These are phyloP conservation scores for Dendrobium officinale DNA, from an alignment of 106 monocot species.

Conservation along the genomic window DNA sequence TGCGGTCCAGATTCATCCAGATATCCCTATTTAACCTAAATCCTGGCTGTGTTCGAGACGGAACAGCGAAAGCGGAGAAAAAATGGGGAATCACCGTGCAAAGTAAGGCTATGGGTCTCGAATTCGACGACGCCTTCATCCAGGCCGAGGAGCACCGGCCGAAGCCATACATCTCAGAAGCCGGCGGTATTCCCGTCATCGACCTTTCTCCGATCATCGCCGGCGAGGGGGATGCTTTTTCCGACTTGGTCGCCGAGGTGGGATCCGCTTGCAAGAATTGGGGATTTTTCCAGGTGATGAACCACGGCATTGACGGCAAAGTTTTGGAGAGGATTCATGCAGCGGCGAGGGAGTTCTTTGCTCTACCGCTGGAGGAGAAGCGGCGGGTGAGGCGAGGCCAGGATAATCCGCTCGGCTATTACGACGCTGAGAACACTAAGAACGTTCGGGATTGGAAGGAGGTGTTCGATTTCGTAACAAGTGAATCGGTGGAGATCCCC, in stretches of 20 bases:
- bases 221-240: not conserved
- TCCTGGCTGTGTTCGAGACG: not conserved
- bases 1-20: not conserved
- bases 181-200: constrained; percentile 36
- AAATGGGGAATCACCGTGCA: not conserved
- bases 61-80: not conserved
- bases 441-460: constrained; percentile 71
- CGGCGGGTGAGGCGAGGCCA: constrained; percentile 35
- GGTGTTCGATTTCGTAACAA: constrained; percentile 35
- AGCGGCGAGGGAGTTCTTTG: constrained; percentile 44
- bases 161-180: constrained; percentile 32
- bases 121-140: constrained; percentile 49
- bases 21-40: not conserved
- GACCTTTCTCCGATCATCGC: constrained; percentile 29
- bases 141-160: constrained; percentile 65
- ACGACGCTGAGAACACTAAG: constrained; percentile 53
- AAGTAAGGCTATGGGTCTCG: constrained; percentile 3
- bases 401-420: constrained; percentile 45
- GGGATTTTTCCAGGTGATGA: constrained; percentile 80
- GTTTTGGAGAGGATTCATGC: constrained; percentile 18
- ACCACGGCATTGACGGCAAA: constrained; percentile 45
- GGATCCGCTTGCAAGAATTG: constrained; percentile 44
- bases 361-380: constrained; percentile 45
- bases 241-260: constrained; percentile 29
- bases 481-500: constrained; percentile 5